phyloP scores from a whole-genome alignment of 495 filamentous ascomycete species.

The Platismatia glauca region DNA sequence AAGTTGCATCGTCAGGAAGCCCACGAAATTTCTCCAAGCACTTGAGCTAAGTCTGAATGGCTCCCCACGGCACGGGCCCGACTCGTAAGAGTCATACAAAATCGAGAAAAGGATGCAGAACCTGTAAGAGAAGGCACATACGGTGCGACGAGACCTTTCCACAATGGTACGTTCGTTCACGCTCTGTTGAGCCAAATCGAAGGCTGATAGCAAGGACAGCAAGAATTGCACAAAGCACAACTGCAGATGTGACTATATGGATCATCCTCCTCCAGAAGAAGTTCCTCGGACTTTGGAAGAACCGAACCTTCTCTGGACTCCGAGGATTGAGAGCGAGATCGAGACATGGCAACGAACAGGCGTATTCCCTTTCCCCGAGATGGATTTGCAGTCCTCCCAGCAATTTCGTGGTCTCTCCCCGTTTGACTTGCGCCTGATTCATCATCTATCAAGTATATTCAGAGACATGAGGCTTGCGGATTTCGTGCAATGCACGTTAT shows the following conservation, averaged over 20 bases:
- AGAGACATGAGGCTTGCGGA: constrained; percentile 69
- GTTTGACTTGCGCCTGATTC: constrained; percentile 76
- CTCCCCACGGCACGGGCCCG: constrained; percentile 31
- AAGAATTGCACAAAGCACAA: constrained; percentile 98
- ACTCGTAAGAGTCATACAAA: constrained; percentile 83
- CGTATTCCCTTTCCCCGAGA: constrained; percentile 75
- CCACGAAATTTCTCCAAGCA: background rate
- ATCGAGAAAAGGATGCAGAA: constrained; percentile 93
- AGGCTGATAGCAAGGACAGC: constrained; percentile 42
- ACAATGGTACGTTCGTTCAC: constrained; percentile 64
- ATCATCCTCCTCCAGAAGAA: constrained; percentile 58
- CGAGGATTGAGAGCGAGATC: constrained; percentile 70
- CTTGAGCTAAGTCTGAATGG: constrained; percentile 11
- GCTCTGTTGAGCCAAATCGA: background rate
- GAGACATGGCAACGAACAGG: constrained; percentile 78
- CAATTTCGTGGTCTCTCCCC: constrained; percentile 54
- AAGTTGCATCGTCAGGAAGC: background rate
- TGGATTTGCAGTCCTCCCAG: constrained; percentile 57
- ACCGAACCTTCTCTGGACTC: constrained; percentile 72
- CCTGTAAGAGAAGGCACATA: constrained; percentile 95
- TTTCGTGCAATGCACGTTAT: constrained; percentile 73
- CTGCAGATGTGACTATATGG: constrained; percentile 95
- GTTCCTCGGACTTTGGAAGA: constrained; percentile 57
- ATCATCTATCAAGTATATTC: constrained; percentile 81
- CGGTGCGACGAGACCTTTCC: constrained; percentile 96